Conservation (phyloP, 1,139 yeast genomes). For the Groenewaldozyma sp. region DNA sequence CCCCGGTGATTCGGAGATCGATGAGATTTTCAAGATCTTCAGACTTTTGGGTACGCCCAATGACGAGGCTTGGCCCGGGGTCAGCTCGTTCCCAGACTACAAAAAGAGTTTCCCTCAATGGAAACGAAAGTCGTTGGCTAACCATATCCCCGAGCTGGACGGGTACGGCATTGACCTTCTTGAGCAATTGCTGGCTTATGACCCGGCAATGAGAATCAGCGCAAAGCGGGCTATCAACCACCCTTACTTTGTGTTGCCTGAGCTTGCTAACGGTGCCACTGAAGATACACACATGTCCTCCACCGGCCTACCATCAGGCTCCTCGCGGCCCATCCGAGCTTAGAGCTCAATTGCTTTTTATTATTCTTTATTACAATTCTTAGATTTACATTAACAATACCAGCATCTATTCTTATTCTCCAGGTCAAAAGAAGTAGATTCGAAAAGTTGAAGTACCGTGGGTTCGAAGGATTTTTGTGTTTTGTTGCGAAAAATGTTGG, state of each 20-base stretch:
- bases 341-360: neutral
- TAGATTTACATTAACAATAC: no score
- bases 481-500: no score
- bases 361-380: no score
- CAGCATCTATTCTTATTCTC: no score
- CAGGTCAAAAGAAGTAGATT: no score
- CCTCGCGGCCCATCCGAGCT: conserved; percentile 1
- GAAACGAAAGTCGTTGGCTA: conserved; percentile 63
- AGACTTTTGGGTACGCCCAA: conserved; percentile 90
- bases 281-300: neutral
- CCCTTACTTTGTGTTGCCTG: conserved; percentile 54
- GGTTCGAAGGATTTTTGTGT: no score
- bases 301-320: neutral
- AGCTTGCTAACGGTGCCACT: neutral
- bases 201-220: conserved; percentile 88
- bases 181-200: conserved; percentile 73
- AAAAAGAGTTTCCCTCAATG: conserved; percentile 95
- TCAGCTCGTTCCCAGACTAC: conserved; percentile 85
- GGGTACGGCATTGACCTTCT: conserved; percentile 64
- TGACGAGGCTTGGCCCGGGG: conserved; percentile 95
- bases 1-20: conserved; percentile 97
- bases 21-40: conserved; percentile 92
- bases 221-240: conserved; percentile 89
- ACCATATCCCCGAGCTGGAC: conserved; percentile 74
- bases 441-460: no score